Evolutionary conservation across 2,329 filamentous ascomycete genomes (phyloP).

Genomic region (Pezicula carpinea): DNA sequence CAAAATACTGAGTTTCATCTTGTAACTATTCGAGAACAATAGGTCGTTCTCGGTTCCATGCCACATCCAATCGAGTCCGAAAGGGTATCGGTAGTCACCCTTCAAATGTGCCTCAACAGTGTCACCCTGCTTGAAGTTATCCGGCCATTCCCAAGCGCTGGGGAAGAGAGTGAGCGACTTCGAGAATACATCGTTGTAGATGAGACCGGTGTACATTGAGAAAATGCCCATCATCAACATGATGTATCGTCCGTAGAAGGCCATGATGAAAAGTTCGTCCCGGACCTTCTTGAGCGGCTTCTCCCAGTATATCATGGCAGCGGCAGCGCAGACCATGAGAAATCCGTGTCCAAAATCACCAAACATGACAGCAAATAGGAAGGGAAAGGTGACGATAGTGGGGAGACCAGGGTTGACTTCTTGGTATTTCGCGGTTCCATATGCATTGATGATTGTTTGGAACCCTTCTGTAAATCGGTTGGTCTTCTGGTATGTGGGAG

Average conservation of each 20-base stretch:
- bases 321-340: constrained; percentile 79
- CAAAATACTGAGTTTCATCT: constrained; percentile 99
- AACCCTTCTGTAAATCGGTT: constrained; percentile 98
- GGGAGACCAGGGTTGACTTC: constrained; percentile 96
- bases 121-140: constrained; percentile 60
- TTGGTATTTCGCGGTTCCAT: constrained; percentile 94
- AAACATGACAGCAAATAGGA: constrained; percentile 99
- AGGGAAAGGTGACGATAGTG: constrained; percentile 97
- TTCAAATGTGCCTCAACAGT: constrained; percentile 64
- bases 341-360: constrained; percentile 92
- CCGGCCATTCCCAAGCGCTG: constrained; percentile 83
- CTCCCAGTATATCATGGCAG: constrained; percentile 96
- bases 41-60: constrained; percentile 93
- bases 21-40: constrained; percentile 96
- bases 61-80: constrained; percentile 95
- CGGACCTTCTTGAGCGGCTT: constrained; percentile 85
- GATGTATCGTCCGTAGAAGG: constrained; percentile 98
- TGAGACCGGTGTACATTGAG: constrained; percentile 92
- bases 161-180: constrained; percentile 84
- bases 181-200: constrained; percentile 98
- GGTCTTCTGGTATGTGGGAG: constrained; percentile 94
- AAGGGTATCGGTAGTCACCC: constrained; percentile 79
- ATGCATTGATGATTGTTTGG: constrained; percentile 98
- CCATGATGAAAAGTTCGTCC: constrained; percentile 96
- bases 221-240: constrained; percentile 97